A percentile compares a stretch with the other conserved stretches of the same genome.
phyloP scores from a whole-genome alignment of 2,329 filamentous ascomycete species.

The Bipolaris victoriae region DNA sequence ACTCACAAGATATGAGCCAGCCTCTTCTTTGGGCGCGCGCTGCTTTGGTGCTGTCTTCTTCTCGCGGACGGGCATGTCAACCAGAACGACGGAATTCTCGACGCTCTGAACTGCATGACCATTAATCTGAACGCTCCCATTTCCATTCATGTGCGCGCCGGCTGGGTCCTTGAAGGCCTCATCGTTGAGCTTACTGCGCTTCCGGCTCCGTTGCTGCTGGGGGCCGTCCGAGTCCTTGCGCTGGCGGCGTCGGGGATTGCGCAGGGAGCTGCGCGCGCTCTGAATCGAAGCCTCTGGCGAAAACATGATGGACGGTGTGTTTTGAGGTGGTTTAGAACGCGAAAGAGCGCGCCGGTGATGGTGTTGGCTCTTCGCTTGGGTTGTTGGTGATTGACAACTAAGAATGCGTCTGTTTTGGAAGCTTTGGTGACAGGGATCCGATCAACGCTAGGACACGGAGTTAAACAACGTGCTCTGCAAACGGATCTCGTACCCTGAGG shows the following conservation, averaged over 20 bases:
- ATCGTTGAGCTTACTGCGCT: conserved; percentile 56
- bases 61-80: conserved; percentile 51
- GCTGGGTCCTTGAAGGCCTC: conserved; percentile 46
- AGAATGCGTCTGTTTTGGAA: conserved; percentile 23
- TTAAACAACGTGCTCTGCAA: conserved; percentile 13
- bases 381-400: conserved; percentile 27
- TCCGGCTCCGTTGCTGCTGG: conserved; percentile 51
- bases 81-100: conserved; percentile 38
- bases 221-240: conserved; percentile 54
- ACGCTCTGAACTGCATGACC: conserved; percentile 39
- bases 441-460: conserved; percentile 14
- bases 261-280: conserved; percentile 48
- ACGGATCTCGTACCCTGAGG: not conserved
- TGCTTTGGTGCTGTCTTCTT: conserved; percentile 57
- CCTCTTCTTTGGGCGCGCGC: conserved; percentile 69
- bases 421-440: conserved; percentile 22
- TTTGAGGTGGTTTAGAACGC: conserved; percentile 28
- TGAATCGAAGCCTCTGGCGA: conserved; percentile 47
- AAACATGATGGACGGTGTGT: conserved; percentile 42
- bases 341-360: conserved; percentile 39
- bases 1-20: conserved; percentile 68
- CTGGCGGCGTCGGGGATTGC: conserved; percentile 55
- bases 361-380: conserved; percentile 26
- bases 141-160: conserved; percentile 41
- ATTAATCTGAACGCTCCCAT: conserved; percentile 41